Evolutionary conservation across 2,329 filamentous ascomycete genomes (phyloP), one percentile per base, ranked within the genome.

Genomic region (Sporothrix protearum): DNA sequence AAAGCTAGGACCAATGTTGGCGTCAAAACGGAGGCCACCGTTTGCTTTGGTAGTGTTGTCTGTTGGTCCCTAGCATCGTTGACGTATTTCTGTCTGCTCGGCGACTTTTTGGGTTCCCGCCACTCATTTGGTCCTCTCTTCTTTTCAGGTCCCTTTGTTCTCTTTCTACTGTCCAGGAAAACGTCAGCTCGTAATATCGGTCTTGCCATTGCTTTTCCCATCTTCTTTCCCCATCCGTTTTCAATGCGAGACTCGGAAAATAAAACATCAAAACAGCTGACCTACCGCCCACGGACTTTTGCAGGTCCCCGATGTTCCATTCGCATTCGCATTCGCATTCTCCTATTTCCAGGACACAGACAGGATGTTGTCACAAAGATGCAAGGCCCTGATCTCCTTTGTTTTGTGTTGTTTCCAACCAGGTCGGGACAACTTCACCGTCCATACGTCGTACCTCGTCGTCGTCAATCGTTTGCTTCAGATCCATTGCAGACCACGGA

Each of bases 281-380:
- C 57, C 57, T 61, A 33, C 30, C 57, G 57, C n/a, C 33, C 45
- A 51, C 45, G 64, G 64, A 67, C 64, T 67, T 14, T 45, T 14
- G 30, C 64, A 67, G 36, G 28, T 49, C 64, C 45, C 63, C 63
- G 45, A 16, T 22, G 36, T 4, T 2, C 57, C 33, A 63, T 63
- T 16, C 7, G 4, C 19, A 22, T 19, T 61, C 33, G 33, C 33
- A 63, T 63, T 16, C 7, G 4, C 19, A 22, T 19, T 61, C 33
- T 33, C 33, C 57, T 22, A 39, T 61, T 19, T 22, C 57, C 53
- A 57, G 28, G 28, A 6, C 53, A 33, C 53, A 19, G 53, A 19
- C 53, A n/a, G 12, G 42, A 47, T 47, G 42, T 47, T 19, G 42
- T 25, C 6, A 22, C 22, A 22, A 22, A 25, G 22, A n/a, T 53